phyloP scores from a whole-genome alignment of 2,329 filamentous ascomycete species.

The Botrytis medusae region DNA sequence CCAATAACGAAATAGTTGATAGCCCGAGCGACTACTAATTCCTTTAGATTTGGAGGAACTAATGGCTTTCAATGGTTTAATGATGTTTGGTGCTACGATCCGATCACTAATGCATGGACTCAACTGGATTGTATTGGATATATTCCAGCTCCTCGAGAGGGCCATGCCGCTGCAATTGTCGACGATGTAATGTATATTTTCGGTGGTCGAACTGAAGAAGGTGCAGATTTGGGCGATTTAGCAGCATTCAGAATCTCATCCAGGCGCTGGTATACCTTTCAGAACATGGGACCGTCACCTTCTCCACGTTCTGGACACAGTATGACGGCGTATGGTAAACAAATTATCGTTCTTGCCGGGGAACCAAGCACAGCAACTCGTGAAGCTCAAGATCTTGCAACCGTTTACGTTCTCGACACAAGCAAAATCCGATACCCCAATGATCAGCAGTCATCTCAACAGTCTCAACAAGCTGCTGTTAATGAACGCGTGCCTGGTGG shows the following conservation, averaged over 20 bases:
- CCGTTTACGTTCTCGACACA: slow-evolving; percentile 91
- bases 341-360: slow-evolving; percentile 87
- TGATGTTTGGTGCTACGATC: slow-evolving; percentile 96
- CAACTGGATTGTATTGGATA: slow-evolving; percentile 96
- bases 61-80: slow-evolving; percentile 98
- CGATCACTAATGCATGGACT: slow-evolving; percentile 76
- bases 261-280: slow-evolving; percentile 96
- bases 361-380: slow-evolving; percentile 87
- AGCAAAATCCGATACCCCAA: slow-evolving; percentile 95
- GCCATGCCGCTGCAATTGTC: slow-evolving; percentile 88
- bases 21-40: slow-evolving; percentile 25
- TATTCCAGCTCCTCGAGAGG: slow-evolving; percentile 89
- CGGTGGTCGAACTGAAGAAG: slow-evolving; percentile 91
- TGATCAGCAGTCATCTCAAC: slow-evolving; percentile 51
- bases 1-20: slow-evolving; percentile 29
- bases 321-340: slow-evolving; percentile 93
- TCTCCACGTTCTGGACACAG: slow-evolving; percentile 93
- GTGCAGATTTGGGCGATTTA: slow-evolving; percentile 86
- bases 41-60: slow-evolving; percentile 83
- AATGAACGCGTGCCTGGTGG: slow-evolving; percentile 43
- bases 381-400: slow-evolving; percentile 78
- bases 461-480: slow-evolving; percentile 41
- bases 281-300: slow-evolving; percentile 97
- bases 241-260: slow-evolving; percentile 82
- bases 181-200: slow-evolving; percentile 99